phyloP scores from a whole-genome alignment of 352 stramenopile genomes.

The Globisporangium nagaii region DNA sequence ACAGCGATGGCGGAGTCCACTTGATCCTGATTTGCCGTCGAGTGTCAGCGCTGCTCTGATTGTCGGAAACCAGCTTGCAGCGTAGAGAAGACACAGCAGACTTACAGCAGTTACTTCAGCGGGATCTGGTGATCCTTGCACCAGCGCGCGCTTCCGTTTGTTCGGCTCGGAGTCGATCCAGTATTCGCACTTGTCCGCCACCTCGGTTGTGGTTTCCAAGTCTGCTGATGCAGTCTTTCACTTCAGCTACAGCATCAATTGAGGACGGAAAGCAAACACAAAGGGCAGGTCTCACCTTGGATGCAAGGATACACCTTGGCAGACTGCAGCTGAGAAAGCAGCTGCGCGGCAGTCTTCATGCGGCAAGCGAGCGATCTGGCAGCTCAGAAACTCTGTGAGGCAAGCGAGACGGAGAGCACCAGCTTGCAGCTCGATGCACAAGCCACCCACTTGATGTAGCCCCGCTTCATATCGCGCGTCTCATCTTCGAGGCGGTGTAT shows the following conservation, averaged over 20 bases:
- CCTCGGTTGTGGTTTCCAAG: slow-evolving; percentile 9
- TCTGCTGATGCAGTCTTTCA: slow-evolving; percentile 2
- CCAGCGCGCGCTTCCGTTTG: slow-evolving; percentile 34
- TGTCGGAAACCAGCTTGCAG: neutral
- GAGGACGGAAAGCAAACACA: neutral
- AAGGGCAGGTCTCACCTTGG: slow-evolving; percentile 6
- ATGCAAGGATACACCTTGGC: slow-evolving; percentile 11
- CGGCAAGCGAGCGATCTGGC: slow-evolving; percentile 50
- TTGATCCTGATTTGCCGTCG: neutral
- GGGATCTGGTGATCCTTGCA: neutral
- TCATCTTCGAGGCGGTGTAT: slow-evolving; percentile 31
- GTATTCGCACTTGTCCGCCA: slow-evolving; percentile 19
- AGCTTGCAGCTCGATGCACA: too few relatives aligned
- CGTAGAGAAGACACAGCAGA: neutral
- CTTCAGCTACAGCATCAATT: too few relatives aligned
- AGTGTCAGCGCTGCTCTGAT: neutral
- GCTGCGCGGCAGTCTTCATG: slow-evolving; percentile 41
- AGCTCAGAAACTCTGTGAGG: neutral
- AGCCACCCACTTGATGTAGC: slow-evolving; percentile 45
- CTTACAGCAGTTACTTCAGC: neutral
- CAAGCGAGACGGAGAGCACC: neutral
- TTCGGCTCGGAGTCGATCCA: slow-evolving; percentile 25
- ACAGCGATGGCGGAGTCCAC: neutral
- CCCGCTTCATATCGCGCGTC: slow-evolving; percentile 35
- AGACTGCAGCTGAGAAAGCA: slow-evolving; percentile 38